Base-by-base conservation (phyloP, 2,329 filamentous ascomycete genomes). In the Pestalotiopsis sp. region DNA sequence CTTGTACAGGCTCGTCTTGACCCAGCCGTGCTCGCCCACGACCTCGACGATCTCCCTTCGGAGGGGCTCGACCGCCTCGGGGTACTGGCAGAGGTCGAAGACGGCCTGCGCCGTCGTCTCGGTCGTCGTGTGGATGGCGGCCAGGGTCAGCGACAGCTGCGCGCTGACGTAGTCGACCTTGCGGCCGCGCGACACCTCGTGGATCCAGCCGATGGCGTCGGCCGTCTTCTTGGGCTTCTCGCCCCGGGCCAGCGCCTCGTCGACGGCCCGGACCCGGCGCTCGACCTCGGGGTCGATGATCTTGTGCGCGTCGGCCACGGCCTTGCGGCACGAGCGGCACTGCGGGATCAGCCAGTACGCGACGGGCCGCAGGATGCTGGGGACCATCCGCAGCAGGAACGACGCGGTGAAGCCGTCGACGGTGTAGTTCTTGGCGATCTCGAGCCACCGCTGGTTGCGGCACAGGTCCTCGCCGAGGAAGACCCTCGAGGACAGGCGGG, bases 401-500 rank as follows among this genome's bases (percentile, higher is more conserved):
- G 80, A 71, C 58, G 78, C 74, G 64, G 74, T 63, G 74, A 85
- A 79, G 57, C 75, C 74, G 69, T 83, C 76, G n/a, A 80, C 68
- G 9, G 82, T 81, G 71, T 84, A 85, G 31, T 78, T 75, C 74
- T 83, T 76, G 58, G 81, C 74, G 65, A 85, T 80, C 0, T 81
- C 74, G 20, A 86, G 78, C 85, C 85, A 88, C 45, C 79, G 75
- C 38, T 81, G 73, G 71, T 87, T 79, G 5, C 82, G 82, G 73
- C 83, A 85, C 13, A 86, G 72, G 3, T 78, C 75, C 3, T 75
- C 71, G 3, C 85, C 85, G 2, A 87, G 74, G 69, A 87, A 87
- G 3, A 86, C 80, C 4, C 84, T 79, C 1, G 85, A 83, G 0
- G 85, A 86, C 12, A 87, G 71, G 9, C 84, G 83, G 17, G 84